Percentiles rank a stretch among this genome's conserved stretches.
These are phyloP conservation scores for Pelargonium cotyledonis DNA, from an alignment of 441 rosid species.

Conservation along the genomic window DNA sequence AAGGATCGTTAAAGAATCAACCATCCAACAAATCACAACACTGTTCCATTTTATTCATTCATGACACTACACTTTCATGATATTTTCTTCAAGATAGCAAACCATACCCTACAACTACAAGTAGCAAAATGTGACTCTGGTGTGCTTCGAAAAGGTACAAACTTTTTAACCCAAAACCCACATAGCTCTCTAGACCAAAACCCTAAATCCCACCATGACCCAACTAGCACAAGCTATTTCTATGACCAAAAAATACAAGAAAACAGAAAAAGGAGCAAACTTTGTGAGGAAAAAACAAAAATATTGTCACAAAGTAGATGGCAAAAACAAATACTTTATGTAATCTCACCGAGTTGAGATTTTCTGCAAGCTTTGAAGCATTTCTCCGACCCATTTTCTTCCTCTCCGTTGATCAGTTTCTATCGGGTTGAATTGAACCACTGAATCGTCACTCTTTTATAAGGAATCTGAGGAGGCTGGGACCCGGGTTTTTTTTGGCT, in stretches of 20 bases:
- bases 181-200: not conserved
- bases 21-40: too few relatives aligned
- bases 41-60: not conserved
- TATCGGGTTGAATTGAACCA: too few relatives aligned
- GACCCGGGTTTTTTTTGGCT: too few relatives aligned
- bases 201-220: not conserved
- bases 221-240: not conserved
- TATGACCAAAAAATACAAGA: not conserved
- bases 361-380: constrained; percentile 13
- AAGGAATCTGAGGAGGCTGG: not conserved
- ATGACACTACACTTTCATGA: not conserved
- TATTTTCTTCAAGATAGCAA: not conserved
- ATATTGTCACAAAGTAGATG: not conserved
- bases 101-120: not conserved
- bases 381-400: constrained; percentile 22
- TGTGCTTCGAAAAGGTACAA: not conserved
- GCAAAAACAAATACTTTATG: not conserved
- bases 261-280: not conserved
- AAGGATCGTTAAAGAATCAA: too few relatives aligned
- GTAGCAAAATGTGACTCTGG: not conserved
- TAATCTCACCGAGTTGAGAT: constrained; percentile 15
- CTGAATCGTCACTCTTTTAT: not conserved
- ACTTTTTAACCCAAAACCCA: not conserved
- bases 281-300: not conserved
- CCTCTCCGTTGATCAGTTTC: not conserved